These are phyloP conservation scores for Priceomyces fermenticarens DNA, from an alignment of 805 yeast genomes.

Conservation along the genomic window DNA sequence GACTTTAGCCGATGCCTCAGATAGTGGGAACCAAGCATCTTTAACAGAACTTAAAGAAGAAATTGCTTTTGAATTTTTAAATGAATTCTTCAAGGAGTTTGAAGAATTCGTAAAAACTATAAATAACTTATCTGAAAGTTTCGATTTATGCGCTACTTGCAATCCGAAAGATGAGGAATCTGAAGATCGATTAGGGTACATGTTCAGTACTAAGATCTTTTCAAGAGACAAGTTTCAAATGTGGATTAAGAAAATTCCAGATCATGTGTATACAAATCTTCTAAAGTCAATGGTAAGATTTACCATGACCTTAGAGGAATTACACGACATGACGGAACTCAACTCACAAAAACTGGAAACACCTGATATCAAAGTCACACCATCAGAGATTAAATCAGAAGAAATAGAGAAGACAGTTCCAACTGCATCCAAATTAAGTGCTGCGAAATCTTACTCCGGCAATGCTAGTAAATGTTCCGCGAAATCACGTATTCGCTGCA, in stretches of 20 bases:
- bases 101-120: not conserved
- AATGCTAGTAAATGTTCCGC: too few species aligned
- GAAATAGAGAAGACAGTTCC: not conserved
- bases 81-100: slow-evolving; percentile 2
- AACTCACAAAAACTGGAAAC: slow-evolving; percentile 2
- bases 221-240: slow-evolving; percentile 5
- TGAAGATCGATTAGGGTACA: too few species aligned
- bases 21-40: not conserved
- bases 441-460: not conserved
- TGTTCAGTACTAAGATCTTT: not conserved
- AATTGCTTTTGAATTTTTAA: slow-evolving; percentile 1
- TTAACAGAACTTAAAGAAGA: slow-evolving; percentile 4
- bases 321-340: slow-evolving; percentile 5
- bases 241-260: slow-evolving; percentile 9
- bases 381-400: not conserved
- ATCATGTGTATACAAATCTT: slow-evolving; percentile 5
- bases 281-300: slow-evolving; percentile 2
- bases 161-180: too few species aligned
- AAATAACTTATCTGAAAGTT: too few species aligned
- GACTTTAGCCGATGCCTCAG: slow-evolving; percentile 2
- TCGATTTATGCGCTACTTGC: too few species aligned
- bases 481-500: too few species aligned
- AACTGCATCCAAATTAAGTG: not conserved
- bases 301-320: slow-evolving; percentile 3
- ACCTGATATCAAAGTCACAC: not conserved